Evolutionary conservation across 176 grass and related monocot genomes (phyloP), one percentile per base, ranked within the genome.

Genomic region (Urochloa ruziziensis): DNA sequence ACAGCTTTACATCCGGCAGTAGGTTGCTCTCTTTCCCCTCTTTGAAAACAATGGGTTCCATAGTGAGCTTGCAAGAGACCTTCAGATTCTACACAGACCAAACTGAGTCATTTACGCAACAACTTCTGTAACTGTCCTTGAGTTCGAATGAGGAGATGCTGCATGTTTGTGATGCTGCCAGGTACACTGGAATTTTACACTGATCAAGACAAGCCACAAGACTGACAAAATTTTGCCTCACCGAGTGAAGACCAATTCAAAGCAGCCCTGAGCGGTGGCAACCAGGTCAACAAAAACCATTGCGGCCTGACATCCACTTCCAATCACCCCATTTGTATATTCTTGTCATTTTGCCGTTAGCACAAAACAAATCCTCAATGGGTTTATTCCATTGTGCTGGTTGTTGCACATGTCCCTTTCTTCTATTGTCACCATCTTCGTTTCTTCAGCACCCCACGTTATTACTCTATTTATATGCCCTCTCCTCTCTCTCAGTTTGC

Each of bases 371-470:
- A 21, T 72, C 28, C 19, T 82, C 6, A 6, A 37, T 65, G 79
- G 24, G 64, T 90, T 86, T 83, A 86, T 82, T 90, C 88, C 79
- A 33, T 86, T 52, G 51, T 56, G 65, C 66, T 66, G 57, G 83
- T 83, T 77, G 88, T 78, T 90, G 73, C 84, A 61, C 79, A 83
- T 74, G 73, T 90, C 79, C 61, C 73, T 83, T 73, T 90, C 79
- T 49, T 79, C 16, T 76, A 35, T 44, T 16, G 23, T 77, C 63
- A 89, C 69, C 35, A 36, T 70, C 70, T 75, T n/a, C n/a, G n/a
- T n/a, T n/a, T n/a, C n/a, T n/a, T 80, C 52, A 44, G 8, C 77
- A 81, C 53, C 16, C 61, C 34, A 81, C 54, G 47, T 37, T 72
- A n/a, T n/a, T n/a, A 72, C n/a, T 86, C 71, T 80, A 75, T 62